phyloP scores from a whole-genome alignment of 139 green algal genomes.

The Picochlorum sp. region DNA sequence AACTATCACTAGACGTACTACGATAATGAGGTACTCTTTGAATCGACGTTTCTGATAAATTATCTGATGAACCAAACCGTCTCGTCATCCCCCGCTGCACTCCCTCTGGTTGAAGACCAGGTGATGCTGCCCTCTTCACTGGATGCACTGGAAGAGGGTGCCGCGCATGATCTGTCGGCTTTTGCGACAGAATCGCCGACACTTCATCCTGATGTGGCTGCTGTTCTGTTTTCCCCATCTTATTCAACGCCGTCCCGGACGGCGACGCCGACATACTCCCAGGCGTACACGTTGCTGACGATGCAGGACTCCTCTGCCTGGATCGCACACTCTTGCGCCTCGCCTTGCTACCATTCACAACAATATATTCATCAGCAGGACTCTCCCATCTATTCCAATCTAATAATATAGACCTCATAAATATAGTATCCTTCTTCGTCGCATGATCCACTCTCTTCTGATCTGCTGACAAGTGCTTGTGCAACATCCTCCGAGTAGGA shows the following conservation, averaged over 20 bases:
- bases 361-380: constrained; percentile 33
- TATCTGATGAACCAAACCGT: constrained; percentile 1
- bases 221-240: neutral
- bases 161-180: neutral
- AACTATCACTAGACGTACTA: constrained; percentile 4
- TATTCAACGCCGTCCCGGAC: neutral
- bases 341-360: constrained; percentile 1
- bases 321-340: neutral
- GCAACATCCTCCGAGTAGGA: neutral
- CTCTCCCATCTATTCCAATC: constrained; percentile 27
- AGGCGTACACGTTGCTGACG: neutral
- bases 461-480: constrained; percentile 14
- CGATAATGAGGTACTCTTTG: neutral
- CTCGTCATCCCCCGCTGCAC: neutral
- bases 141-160: neutral
- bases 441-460: constrained; percentile 20
- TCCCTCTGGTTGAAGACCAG: neutral
- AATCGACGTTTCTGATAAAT: neutral
- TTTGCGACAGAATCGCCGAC: too few relatives aligned
- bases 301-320: neutral
- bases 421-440: constrained; percentile 21
- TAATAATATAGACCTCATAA: constrained; percentile 21
- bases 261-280: neutral
- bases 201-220: neutral
- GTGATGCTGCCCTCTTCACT: constrained; percentile 1